Percentiles rank a stretch among this genome's conserved stretches.
Conservation (phyloP, 805 yeast genomes). For the Candida palmyrensis region DNA sequence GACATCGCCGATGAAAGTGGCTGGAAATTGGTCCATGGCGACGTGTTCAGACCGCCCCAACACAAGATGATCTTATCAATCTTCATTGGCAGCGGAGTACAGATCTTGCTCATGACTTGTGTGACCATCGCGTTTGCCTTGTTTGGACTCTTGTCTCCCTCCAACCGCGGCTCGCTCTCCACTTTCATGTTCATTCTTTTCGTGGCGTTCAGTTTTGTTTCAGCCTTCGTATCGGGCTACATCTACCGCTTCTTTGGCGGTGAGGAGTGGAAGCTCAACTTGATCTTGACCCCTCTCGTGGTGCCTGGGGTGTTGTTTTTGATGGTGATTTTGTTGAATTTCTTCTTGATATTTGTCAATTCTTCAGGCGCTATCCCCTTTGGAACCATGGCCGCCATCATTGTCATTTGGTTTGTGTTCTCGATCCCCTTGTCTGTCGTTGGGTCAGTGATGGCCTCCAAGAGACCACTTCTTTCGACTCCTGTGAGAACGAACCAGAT, state of each 20-base stretch:
- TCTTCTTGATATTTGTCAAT: slow-evolving; percentile 68
- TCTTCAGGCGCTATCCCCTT: slow-evolving; percentile 95
- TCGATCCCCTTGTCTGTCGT: slow-evolving; percentile 79
- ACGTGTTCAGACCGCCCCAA: slow-evolving; percentile 82
- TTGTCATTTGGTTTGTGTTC: slow-evolving; percentile 78
- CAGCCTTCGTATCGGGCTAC: slow-evolving; percentile 84
- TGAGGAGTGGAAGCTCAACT: slow-evolving; percentile 81
- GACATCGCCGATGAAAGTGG: slow-evolving; percentile 91
- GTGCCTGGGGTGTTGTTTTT: slow-evolving; percentile 78
- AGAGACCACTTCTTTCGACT: slow-evolving; percentile 48
- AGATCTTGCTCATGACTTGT: slow-evolving; percentile 70
- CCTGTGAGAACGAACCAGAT: slow-evolving; percentile 94
- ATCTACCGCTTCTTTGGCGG: slow-evolving; percentile 90
- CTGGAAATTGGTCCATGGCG: slow-evolving; percentile 96
- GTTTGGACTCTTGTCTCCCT: slow-evolving; percentile 86
- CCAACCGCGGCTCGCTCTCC: slow-evolving; percentile 88
- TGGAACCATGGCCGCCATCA: slow-evolving; percentile 80
- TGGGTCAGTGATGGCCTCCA: slow-evolving; percentile 80
- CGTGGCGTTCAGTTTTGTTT: slow-evolving; percentile 74
- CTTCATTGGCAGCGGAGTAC: slow-evolving; percentile 83
- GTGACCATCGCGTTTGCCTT: slow-evolving; percentile 77
- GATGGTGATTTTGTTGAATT: slow-evolving; percentile 65
- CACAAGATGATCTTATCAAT: slow-evolving; percentile 69
- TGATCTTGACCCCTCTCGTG: slow-evolving; percentile 73
- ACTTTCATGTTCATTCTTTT: slow-evolving; percentile 85